Evolutionary conservation across 2,329 filamentous ascomycete species (phyloP).

Genomic region (Parastagonospora nodorum): DNA sequence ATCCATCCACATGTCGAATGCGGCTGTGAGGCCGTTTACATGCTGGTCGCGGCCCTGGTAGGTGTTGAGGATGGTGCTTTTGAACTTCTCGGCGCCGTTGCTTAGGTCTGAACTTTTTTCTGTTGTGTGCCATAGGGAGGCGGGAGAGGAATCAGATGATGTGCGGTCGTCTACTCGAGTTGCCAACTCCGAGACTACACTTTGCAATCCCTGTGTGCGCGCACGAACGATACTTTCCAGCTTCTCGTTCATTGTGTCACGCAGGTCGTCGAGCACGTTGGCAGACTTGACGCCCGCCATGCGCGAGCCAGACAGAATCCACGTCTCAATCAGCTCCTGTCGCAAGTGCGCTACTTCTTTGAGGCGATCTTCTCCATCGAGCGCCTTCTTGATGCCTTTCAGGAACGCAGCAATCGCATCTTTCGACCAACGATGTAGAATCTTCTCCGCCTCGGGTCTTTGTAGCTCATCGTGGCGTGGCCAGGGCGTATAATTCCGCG

Average conservation of each 20-base stretch:
- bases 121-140: constrained; percentile 70
- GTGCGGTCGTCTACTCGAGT: constrained; percentile 65
- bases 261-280: constrained; percentile 70
- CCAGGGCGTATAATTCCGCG: constrained; percentile 84
- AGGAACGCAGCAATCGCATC: constrained; percentile 51
- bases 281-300: constrained; percentile 70
- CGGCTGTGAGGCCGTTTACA: constrained; percentile 64
- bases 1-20: constrained; percentile 75
- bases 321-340: constrained; percentile 71
- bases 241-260: constrained; percentile 70
- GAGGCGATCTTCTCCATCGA: constrained; percentile 68
- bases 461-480: constrained; percentile 75
- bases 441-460: constrained; percentile 46
- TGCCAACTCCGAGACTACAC: constrained; percentile 68
- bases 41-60: constrained; percentile 74
- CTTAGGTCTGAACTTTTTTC: constrained; percentile 69
- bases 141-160: constrained; percentile 49
- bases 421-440: constrained; percentile 49
- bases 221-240: constrained; percentile 66
- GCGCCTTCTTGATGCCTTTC: constrained; percentile 63
- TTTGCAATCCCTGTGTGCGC: constrained; percentile 67
- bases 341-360: constrained; percentile 71
- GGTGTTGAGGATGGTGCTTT: constrained; percentile 69
- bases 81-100: constrained; percentile 69
- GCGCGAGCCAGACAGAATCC: constrained; percentile 72